Evolutionary conservation across 2,329 filamentous ascomycete genomes (phyloP).

Genomic region (Boeremia lycopersici): DNA sequence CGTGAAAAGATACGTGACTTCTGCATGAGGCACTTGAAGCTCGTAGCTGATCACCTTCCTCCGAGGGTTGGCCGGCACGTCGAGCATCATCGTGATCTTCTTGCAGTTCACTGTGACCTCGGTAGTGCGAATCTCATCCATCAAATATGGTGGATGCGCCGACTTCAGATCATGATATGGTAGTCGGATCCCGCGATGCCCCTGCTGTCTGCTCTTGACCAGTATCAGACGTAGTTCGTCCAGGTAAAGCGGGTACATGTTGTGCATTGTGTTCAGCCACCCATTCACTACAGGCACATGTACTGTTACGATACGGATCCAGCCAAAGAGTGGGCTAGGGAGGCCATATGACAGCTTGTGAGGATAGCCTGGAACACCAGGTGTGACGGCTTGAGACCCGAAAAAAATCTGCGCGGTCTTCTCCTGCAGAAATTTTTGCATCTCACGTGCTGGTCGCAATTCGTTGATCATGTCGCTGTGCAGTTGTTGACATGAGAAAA

Average conservation of each 20-base stretch:
- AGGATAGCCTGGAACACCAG: background rate
- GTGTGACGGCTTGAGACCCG: background rate
- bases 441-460: background rate
- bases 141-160: background rate
- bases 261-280: background rate
- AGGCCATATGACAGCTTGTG: too few relatives aligned
- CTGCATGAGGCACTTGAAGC: background rate
- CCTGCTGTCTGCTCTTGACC: background rate
- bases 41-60: background rate
- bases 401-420: background rate
- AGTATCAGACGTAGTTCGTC: background rate
- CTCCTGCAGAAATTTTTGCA: background rate
- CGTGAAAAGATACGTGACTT: background rate
- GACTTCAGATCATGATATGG: background rate
- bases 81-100: background rate
- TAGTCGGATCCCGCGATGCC: background rate
- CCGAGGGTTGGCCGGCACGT: background rate
- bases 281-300: background rate
- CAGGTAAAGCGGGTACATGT: background rate
- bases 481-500: background rate
- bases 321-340: background rate
- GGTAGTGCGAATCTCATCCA: background rate
- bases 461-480: background rate
- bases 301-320: background rate
- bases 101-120: background rate